A percentile compares a stretch with the other conserved stretches of the same genome.
Conservation (phyloP, 306 rosid genomes). For the Lathyrus tuberosus region DNA sequence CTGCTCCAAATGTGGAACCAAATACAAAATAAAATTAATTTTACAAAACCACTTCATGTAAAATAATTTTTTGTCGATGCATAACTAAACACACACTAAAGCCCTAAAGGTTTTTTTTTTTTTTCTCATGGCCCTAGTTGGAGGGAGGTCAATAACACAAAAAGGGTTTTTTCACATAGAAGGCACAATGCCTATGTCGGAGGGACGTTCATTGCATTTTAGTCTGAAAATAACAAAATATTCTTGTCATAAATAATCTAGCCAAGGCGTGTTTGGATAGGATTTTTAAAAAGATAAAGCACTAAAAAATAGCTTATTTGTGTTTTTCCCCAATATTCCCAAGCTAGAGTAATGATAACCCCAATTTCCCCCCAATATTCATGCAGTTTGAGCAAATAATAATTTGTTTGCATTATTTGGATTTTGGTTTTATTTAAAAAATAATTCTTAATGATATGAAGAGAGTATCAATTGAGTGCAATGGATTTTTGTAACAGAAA, state of each 20-base stretch:
- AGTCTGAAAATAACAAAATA: neutral
- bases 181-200: neutral
- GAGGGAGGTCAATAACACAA: slow-evolving; percentile 4
- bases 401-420: neutral
- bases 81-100: neutral
- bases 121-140: neutral
- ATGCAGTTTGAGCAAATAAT: neutral
- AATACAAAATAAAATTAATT: neutral
- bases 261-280: neutral
- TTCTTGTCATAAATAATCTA: neutral
- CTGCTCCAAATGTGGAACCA: no score
- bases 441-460: neutral
- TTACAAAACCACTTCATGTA: neutral
- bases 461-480: slow-evolving; percentile 8
- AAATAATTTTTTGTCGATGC: neutral
- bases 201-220: neutral
- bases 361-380: neutral
- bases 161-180: neutral
- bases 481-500: slow-evolving; percentile 49
- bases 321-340: neutral
- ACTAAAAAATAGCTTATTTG: neutral
- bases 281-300: neutral
- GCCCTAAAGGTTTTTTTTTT: neutral
- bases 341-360: neutral
- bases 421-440: neutral